A percentile compares a stretch with the other conserved stretches of the same genome.
These are phyloP conservation scores for Coemansia sp. DNA, from an alignment of 192 early-diverging fungal genomes.

Conservation along the genomic window DNA sequence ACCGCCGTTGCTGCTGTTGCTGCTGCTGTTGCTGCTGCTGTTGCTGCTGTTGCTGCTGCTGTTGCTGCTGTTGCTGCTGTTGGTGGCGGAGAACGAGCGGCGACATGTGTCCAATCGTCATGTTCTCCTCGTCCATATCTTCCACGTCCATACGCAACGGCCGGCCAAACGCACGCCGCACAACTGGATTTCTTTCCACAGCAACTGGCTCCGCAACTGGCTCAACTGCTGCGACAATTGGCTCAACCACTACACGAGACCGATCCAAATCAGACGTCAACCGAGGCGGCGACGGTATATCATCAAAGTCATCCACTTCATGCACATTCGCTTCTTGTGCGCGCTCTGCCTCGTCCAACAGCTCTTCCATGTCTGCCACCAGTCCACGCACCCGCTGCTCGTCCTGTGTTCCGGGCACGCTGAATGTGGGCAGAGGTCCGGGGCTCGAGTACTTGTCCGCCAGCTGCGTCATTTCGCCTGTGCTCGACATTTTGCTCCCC, in stretches of 20 bases:
- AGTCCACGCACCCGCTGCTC: conserved; percentile 16
- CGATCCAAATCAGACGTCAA: conserved; percentile 26
- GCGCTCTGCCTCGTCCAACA: conserved; percentile 44
- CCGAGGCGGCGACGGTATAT: conserved; percentile 43
- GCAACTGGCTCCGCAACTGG: background rate
- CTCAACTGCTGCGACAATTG: background rate
- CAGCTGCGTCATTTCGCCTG: conserved; percentile 26
- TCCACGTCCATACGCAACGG: conserved; percentile 29
- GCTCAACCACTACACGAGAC: conserved; percentile 17
- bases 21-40: conserved; percentile 10
- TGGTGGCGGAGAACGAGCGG: conserved; percentile 35
- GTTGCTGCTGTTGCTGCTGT: conserved; percentile 3
- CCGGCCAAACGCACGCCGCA: conserved; percentile 29
- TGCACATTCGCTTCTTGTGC: background rate
- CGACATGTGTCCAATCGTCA: conserved; percentile 53
- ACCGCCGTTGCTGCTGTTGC: conserved; percentile 5
- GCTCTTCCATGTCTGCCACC: conserved; percentile 51
- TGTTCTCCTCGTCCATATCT: conserved; percentile 39
- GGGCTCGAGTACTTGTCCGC: conserved; percentile 46
- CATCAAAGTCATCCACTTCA: conserved; percentile 15
- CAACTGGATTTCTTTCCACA: background rate
- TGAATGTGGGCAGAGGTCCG: background rate
- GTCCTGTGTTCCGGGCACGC: background rate
- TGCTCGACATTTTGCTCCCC: background rate
- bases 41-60: background rate